Base-by-base conservation (phyloP, 805 yeast species). In the Tetrapisispora arboricola region DNA sequence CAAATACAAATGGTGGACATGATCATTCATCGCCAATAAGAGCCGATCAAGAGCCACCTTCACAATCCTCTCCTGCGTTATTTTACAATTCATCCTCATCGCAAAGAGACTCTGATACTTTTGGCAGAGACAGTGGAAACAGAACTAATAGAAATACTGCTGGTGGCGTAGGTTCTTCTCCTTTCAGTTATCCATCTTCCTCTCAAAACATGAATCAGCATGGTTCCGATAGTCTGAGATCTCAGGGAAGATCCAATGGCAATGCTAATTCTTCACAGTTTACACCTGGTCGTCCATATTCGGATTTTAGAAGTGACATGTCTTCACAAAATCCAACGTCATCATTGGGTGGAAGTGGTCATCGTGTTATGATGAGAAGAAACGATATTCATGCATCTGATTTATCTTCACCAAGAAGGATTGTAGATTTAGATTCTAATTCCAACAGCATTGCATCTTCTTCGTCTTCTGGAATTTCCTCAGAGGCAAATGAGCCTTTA, bases 321-420 rank as follows among this genome's bases (percentile, higher is more conserved):
- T 47, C 56, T 6, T 49, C 57, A 12, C 43, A 43, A 17, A 33
- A 25, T 16, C 42, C 49, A 11, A 48, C 57, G 3, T 55, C 62
- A 3, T 48, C 58, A 3, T 43, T 48, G 13, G 32, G 54, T 49
- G 45, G 55, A 30, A 71, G 68, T 36, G 67, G 78, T 36, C 71
- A 58, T 28, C 56, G 68, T 38, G 70, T 60, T 26, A 59, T 70
- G 43, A 69, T 81, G 53, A 67, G 76, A 42, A 75, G 96, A 64
- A 86, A 92, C 50, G 95, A 87, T 57, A 69, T 86, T 39, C 80
- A 80, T 55, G 74, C 80, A 0, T 69, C 80, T 0, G 94, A 84
- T 42, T 61, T 74, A n/a, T 73, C 85, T 0, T 78, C 94, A 3
- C 87, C 92, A 25, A 66, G 87, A 55, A 67, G 87, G 49, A 68